Base-by-base conservation (phyloP, 208 protist genomes). In the Leishmania mexicana region DNA sequence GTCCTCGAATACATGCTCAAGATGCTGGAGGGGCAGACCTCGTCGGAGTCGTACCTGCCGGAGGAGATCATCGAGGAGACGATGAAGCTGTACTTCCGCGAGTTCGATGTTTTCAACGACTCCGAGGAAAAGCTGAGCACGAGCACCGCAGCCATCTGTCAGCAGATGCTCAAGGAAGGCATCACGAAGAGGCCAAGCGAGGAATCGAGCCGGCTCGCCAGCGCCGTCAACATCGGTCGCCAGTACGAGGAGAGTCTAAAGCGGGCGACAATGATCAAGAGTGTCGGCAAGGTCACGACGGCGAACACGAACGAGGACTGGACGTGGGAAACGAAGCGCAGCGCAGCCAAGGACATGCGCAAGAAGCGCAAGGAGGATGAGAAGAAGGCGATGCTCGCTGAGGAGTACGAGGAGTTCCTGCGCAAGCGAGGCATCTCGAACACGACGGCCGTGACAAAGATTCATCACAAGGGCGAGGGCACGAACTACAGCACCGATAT, bases 261-360 rank as follows among this genome's bases (percentile, higher is more conserved):
- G 84, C 91, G 92, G 28, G 93, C 94, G 40, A 94, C 89, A 17
- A 90, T 95, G 92, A 95, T 97, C 80, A 92, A 92, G 76, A 89
- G 85, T 60, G 94, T 97, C 8, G 94, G 94, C 40, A 96, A 96
- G 81, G 88, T 96, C 1, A 82, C 89, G 2, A 81, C 88, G 45
- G 93, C 94, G 21, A 98, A 98, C 88, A 95, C 93, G 10, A 98
- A 98, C 88, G 93, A 95, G 72, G 93, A 96, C 75, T 96, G 94
- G 93, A 88, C 92, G 49, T 98, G 95, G 94, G 93, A 98, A 86
- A 90, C 88, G 81, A 97, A 96, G 78, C 92, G 94, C 42, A 96
- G 89, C 85, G 84, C 91, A 11, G 93, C 95, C 31, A 98, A 98
- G 88, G 94, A 98, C 75, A 82, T 92, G 70, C 95, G 95, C 78